Percentiles rank a stretch among this genome's conserved stretches.
phyloP scores from a whole-genome alignment of 1,284 basidiomycete genomes.

The Ceratobasidium theobromae region DNA sequence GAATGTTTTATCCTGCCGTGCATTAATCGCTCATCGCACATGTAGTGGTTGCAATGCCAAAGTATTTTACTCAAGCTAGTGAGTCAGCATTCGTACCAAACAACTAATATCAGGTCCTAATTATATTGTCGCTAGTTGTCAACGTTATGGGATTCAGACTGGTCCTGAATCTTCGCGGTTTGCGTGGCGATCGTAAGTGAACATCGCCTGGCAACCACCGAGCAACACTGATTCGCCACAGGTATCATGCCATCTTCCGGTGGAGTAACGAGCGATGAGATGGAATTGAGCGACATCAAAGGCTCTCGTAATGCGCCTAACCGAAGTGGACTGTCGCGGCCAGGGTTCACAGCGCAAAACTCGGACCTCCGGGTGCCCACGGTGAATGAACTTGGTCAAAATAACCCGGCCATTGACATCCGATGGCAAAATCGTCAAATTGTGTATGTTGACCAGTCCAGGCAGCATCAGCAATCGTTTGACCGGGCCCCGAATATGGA shows the following conservation, averaged over 20 bases:
- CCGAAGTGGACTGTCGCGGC: slow-evolving; percentile 10
- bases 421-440: slow-evolving; percentile 23
- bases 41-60: slow-evolving; percentile 31
- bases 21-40: background rate
- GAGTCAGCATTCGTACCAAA: background rate
- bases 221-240: background rate
- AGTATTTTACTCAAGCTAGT: slow-evolving; percentile 26
- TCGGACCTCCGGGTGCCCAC: background rate
- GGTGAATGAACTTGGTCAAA: background rate
- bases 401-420: slow-evolving; percentile 6
- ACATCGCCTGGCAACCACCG: background rate
- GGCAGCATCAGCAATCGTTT: background rate
- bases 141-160: slow-evolving; percentile 34
- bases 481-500: slow-evolving; percentile 16
- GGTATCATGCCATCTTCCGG: slow-evolving; percentile 26
- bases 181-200: slow-evolving; percentile 28
- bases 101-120: background rate
- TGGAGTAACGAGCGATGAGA: slow-evolving; percentile 10
- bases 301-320: background rate
- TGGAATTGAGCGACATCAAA: slow-evolving; percentile 27
- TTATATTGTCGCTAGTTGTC: too few relatives aligned
- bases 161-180: slow-evolving; percentile 31
- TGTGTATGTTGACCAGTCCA: slow-evolving; percentile 15
- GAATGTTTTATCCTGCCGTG: background rate
- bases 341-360: background rate